Evolutionary conservation across 257 asterid species (phyloP).

Genomic region (Knoxia roxburghii): DNA sequence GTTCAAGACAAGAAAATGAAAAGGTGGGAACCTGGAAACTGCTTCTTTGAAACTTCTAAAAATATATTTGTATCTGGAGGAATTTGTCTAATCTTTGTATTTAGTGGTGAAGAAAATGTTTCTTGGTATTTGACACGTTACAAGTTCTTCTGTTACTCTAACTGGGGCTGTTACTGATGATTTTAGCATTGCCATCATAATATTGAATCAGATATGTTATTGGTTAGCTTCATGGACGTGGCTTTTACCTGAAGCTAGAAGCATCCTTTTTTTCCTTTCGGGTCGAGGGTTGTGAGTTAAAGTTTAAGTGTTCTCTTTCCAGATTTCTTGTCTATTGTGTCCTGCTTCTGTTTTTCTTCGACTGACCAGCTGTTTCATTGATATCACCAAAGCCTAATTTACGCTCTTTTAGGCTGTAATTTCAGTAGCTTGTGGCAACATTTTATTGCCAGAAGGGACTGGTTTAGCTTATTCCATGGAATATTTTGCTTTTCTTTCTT

Average conservation of each 20-base stretch:
- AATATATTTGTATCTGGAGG: not conserved
- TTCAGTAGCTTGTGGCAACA: not conserved
- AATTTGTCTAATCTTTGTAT: not conserved
- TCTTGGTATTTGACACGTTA: not conserved
- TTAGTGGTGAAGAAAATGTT: not conserved
- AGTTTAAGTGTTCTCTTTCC: not conserved
- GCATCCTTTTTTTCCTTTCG: not conserved
- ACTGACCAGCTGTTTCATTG: not conserved
- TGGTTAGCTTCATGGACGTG: not conserved
- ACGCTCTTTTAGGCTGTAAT: not conserved
- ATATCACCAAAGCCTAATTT: not conserved
- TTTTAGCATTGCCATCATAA: not conserved
- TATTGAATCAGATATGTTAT: not conserved
- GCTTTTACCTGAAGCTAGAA: not conserved
- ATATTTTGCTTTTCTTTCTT: not conserved
- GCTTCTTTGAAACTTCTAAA: not conserved
- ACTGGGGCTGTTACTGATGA: not conserved
- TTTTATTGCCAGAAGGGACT: not conserved
- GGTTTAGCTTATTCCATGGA: not conserved
- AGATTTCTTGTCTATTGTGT: not conserved
- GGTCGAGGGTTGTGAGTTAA: no score
- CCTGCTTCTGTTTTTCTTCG: not conserved
- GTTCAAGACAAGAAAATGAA: not conserved
- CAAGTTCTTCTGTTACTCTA: not conserved
- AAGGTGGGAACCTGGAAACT: no score